Base-by-base conservation (phyloP, 2,329 filamentous ascomycete genomes). In the Arthrocladium fulminans region DNA sequence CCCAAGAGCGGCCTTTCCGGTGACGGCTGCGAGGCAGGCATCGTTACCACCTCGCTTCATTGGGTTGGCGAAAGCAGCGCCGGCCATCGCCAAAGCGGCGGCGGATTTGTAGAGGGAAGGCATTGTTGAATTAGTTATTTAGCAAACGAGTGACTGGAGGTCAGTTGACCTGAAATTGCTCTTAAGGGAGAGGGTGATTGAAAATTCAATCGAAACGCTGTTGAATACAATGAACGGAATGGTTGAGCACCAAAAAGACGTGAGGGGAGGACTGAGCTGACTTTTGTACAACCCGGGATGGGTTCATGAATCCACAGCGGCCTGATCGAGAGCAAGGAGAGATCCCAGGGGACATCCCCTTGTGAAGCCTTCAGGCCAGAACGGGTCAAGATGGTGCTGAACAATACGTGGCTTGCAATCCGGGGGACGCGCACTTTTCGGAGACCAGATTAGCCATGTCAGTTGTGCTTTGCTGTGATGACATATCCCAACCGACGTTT, bases 181-280 rank as follows among this genome's bases (percentile, higher is more conserved):
- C 47, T 47, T 47, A 46, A 57, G 55, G 51, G 56, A 58, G 51
- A 57, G 56, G 56, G 55, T 47, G 56, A 58, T 54, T 58, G 56
- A 56, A 53, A 58, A 43, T 5, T 56, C 56, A 58, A 58, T 58
- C 56, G 38, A 50, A 35, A 17, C 25, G 41, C n/a, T 40, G 41
- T 38, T 47, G 25, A 47, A 39, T 20, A 19, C 13, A n/a, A n/a
- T 39, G 44, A 47, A 13, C n/a, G 41, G 30, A 19, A 22, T 22
- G 32, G 32, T 39, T 39, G 22, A 17, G 32, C 4, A 15, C 27
- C 12, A 25, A 27, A 39, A 25, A 25, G 22, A 4, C 8, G 20
- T 15, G 2, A 3, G 15, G 8, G 32, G 27, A 30, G 25, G 41
- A 22, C 25, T 3, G 6, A 19, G 3, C 41, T 7, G 25, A 32